Conservation (phyloP, 352 stramenopile genomes). For the Phytophthora megakarya region DNA sequence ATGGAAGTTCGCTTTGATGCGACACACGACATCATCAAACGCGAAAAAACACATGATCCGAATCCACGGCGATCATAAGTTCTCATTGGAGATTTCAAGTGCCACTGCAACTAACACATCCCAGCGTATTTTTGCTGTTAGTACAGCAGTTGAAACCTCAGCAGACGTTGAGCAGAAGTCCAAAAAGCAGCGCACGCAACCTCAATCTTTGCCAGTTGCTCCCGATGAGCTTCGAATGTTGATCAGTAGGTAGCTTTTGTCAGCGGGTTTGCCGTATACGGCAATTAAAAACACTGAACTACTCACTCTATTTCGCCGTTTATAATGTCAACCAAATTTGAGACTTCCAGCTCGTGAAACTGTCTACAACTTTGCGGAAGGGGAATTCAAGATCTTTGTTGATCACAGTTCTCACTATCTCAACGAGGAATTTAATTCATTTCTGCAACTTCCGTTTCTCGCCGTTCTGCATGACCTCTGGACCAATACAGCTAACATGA, state of each 20-base stretch:
- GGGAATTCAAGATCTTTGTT: not conserved
- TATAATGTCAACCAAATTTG: not conserved
- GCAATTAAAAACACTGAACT: not conserved
- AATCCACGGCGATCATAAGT: too few species aligned
- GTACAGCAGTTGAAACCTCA: too few species aligned
- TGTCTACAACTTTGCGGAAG: not conserved
- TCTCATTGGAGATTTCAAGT: too few species aligned
- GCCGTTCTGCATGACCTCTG: not conserved
- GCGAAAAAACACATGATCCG: too few species aligned
- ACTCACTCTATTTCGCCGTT: not conserved
- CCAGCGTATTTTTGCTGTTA: too few species aligned
- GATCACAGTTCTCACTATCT: not conserved
- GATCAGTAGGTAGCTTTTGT: not conserved
- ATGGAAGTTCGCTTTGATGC: too few species aligned
- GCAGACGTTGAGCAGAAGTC: too few species aligned
- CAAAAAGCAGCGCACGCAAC: conserved; percentile 11
- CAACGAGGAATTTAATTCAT: not conserved
- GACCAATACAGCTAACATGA: not conserved
- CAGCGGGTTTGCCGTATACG: not conserved
- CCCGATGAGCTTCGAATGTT: not conserved
- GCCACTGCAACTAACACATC: too few species aligned
- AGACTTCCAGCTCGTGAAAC: not conserved
- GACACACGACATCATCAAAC: too few species aligned
- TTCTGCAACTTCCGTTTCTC: not conserved
- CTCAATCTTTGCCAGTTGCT: not conserved